Percentiles rank a stretch among this genome's conserved stretches.
Evolutionary conservation across 805 yeast species (phyloP).

Genomic region (Saccharomycopsis lassenensis): DNA sequence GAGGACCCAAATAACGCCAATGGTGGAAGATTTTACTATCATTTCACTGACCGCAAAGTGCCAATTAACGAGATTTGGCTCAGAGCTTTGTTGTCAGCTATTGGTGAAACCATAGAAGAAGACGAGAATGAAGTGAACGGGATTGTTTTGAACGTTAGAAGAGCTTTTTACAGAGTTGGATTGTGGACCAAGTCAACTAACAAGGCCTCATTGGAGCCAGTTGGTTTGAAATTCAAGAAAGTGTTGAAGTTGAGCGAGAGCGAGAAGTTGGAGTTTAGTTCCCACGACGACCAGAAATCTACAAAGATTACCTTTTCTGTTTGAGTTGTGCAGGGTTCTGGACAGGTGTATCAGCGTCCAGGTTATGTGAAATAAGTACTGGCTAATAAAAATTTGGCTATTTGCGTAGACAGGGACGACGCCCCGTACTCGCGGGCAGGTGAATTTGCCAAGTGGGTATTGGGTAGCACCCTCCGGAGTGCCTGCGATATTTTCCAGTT

Average conservation of each 20-base stretch:
- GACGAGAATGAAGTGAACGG: slow-evolving; percentile 86
- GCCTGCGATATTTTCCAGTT: no score
- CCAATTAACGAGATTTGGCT: slow-evolving; percentile 88
- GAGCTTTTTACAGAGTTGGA: slow-evolving; percentile 71
- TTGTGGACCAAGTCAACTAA: slow-evolving; percentile 86
- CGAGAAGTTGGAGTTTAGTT: slow-evolving; percentile 70
- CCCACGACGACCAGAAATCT: slow-evolving; percentile 53
- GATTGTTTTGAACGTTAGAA: slow-evolving; percentile 82
- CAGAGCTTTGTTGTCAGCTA: slow-evolving; percentile 74
- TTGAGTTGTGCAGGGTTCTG: no score
- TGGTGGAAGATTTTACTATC: slow-evolving; percentile 93
- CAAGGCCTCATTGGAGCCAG: slow-evolving; percentile 49
- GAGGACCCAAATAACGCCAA: slow-evolving; percentile 78
- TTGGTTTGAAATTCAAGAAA: slow-evolving; percentile 82
- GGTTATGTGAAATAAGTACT: no score
- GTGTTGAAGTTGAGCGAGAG: slow-evolving; percentile 65
- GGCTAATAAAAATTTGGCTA: no score
- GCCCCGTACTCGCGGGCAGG: no score
- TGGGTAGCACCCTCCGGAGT: no score
- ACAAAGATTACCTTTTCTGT: no score
- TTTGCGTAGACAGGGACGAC: no score
- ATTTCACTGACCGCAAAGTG: slow-evolving; percentile 45
- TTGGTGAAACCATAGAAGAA: slow-evolving; percentile 89
- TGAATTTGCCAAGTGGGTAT: no score
- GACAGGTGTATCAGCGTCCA: no score